Evolutionary conservation across 2,329 filamentous ascomycete species (phyloP).

Genomic region (Pseudonectria buxi): DNA sequence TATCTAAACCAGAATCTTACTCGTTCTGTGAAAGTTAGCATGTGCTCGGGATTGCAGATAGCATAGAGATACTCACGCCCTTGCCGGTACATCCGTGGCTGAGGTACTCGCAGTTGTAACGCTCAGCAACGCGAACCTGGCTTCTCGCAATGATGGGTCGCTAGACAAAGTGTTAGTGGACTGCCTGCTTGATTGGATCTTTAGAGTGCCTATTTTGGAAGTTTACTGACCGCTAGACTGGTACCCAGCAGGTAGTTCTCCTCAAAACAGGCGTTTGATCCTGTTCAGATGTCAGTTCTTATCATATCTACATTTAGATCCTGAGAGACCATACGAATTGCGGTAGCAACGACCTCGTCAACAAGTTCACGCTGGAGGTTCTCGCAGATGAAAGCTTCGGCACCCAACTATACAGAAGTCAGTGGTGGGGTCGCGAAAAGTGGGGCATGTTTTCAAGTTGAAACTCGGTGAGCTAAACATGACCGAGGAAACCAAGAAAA

Average conservation of each 20-base stretch:
- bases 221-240: constrained; percentile 52
- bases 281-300: too few relatives aligned
- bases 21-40: constrained; percentile 17
- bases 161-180: too few relatives aligned
- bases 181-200: too few relatives aligned
- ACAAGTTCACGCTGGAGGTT: constrained; percentile 67
- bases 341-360: constrained; percentile 68
- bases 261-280: constrained; percentile 58
- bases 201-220: too few relatives aligned
- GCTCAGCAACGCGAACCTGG: constrained; percentile 26
- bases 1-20: constrained; percentile 11
- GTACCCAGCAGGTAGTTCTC: constrained; percentile 45
- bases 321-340: too few relatives aligned
- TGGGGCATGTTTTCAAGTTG: too few relatives aligned
- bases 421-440: too few relatives aligned
- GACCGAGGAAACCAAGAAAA: too few relatives aligned
- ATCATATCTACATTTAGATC: too few relatives aligned
- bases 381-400: constrained; percentile 40
- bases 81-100: constrained; percentile 56
- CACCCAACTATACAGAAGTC: too few relatives aligned
- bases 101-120: constrained; percentile 32
- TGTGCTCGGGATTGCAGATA: not conserved
- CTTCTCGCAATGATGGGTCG: constrained; percentile 60
- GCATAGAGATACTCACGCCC: constrained; percentile 39
- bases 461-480: too few relatives aligned